A percentile compares a stretch with the other conserved stretches of the same genome.
Conservation (phyloP, 352 stramenopile genomes). For the Globisporangium iwayamae region DNA sequence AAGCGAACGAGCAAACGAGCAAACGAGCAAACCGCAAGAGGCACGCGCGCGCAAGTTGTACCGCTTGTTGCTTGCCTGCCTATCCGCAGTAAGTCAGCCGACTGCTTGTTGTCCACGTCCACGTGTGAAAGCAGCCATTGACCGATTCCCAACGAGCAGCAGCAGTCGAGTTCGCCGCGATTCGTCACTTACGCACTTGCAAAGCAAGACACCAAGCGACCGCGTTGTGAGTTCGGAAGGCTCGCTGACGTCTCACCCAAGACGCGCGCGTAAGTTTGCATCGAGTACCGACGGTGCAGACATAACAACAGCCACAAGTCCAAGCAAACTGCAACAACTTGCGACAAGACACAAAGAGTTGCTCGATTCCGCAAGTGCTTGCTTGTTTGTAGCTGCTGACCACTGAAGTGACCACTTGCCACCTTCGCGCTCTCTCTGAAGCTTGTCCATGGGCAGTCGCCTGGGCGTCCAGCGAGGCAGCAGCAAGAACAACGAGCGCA, state of each 20-base stretch:
- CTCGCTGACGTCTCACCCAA: background rate
- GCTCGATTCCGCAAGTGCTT: slow-evolving; percentile 1
- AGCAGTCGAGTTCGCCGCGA: background rate
- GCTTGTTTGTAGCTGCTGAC: background rate
- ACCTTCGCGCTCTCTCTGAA: slow-evolving; percentile 5
- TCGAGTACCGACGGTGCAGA: background rate
- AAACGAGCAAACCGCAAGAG: background rate
- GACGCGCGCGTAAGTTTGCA: background rate
- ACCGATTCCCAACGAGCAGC: background rate
- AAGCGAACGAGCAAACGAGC: background rate
- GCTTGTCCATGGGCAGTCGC: slow-evolving; percentile 7
- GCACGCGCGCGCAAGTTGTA: background rate
- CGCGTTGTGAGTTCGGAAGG: background rate
- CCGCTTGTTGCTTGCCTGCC: background rate
- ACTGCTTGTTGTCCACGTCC: background rate
- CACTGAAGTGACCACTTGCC: background rate
- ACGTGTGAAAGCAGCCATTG: background rate
- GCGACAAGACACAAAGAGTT: slow-evolving; percentile 5
- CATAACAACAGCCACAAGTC: background rate
- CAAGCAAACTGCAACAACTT: background rate
- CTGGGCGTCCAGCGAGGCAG: slow-evolving; percentile 5
- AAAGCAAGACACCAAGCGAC: background rate
- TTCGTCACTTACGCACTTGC: background rate
- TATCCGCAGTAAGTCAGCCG: background rate
- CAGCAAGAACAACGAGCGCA: background rate